These are phyloP conservation scores for Ulmus americana DNA, from an alignment of 331 rosid genomes.

Conservation along the genomic window DNA sequence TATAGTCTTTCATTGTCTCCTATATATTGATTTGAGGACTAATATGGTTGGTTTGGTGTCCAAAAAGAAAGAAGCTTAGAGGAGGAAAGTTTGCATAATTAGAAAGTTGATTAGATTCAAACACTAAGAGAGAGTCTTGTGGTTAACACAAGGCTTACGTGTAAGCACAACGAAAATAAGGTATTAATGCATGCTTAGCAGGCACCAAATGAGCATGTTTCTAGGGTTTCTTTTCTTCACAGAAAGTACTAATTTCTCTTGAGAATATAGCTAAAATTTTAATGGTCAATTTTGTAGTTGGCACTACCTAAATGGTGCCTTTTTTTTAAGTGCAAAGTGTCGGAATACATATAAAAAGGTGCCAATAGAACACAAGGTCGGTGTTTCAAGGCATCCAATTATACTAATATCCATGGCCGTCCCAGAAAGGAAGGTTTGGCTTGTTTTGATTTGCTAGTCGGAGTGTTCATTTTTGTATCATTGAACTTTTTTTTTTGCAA, in stretches of 20 bases:
- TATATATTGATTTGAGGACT: constrained; percentile 22
- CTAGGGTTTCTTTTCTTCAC: constrained; percentile 8
- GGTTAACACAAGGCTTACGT: constrained; percentile 34
- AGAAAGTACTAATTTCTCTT: background rate
- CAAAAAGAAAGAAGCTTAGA: constrained; percentile 27
- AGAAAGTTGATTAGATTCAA: constrained; percentile 19
- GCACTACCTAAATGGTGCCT: constrained; percentile 10
- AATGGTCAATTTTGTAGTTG: constrained; percentile 18
- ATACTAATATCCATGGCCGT: constrained; percentile 27
- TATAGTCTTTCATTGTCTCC: constrained; percentile 39
- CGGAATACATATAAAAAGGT: background rate
- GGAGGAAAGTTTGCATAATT: constrained; percentile 10
- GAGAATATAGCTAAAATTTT: background rate
- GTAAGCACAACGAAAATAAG: constrained; percentile 14
- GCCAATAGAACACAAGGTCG: constrained; percentile 24
- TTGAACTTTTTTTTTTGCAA: constrained; percentile 20
- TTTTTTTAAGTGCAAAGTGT: constrained; percentile 26
- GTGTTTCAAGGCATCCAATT: constrained; percentile 39
- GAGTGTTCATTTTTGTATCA: constrained; percentile 24
- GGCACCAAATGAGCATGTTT: constrained; percentile 13
- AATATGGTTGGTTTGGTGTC: constrained; percentile 37
- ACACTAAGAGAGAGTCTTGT: constrained; percentile 34
- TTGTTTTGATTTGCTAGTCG: constrained; percentile 14
- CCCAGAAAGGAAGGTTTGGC: constrained; percentile 33
- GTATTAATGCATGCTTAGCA: constrained; percentile 28